Evolutionary conservation across 2,329 filamentous ascomycete species (phyloP).

Genomic region (Aspergillus sp.): DNA sequence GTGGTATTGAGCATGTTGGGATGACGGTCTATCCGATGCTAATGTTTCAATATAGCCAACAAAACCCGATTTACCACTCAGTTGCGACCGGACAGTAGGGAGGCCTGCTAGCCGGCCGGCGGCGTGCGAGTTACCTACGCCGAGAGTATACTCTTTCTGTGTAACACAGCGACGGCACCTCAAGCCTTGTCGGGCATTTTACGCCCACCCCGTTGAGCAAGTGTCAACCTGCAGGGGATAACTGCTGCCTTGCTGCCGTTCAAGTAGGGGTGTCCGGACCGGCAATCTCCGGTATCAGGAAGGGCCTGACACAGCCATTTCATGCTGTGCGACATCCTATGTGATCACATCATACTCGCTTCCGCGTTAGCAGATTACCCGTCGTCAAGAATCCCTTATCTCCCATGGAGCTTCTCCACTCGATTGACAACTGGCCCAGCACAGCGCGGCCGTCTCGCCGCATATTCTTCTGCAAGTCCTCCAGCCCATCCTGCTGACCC

Average conservation of each 20-base stretch:
- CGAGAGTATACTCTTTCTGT: background rate
- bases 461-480: slow-evolving; percentile 53
- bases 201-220: background rate
- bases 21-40: no score
- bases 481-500: slow-evolving; percentile 47
- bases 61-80: no score
- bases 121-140: background rate
- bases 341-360: slow-evolving; percentile 29
- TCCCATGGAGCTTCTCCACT: slow-evolving; percentile 88
- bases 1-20: no score
- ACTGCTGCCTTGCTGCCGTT: background rate
- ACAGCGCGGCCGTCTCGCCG: slow-evolving; percentile 55
- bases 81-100: background rate
- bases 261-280: background rate
- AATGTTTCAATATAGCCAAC: no score
- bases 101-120: background rate
- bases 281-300: background rate
- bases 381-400: slow-evolving; percentile 85
- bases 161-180: background rate
- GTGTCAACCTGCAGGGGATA: background rate
- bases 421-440: slow-evolving; percentile 79
- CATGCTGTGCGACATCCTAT: background rate
- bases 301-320: slow-evolving; percentile 4
- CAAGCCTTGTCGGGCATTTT: background rate
- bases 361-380: slow-evolving; percentile 65